Conservation (phyloP, 345 rosid genomes). For the Camelina hispida region DNA sequence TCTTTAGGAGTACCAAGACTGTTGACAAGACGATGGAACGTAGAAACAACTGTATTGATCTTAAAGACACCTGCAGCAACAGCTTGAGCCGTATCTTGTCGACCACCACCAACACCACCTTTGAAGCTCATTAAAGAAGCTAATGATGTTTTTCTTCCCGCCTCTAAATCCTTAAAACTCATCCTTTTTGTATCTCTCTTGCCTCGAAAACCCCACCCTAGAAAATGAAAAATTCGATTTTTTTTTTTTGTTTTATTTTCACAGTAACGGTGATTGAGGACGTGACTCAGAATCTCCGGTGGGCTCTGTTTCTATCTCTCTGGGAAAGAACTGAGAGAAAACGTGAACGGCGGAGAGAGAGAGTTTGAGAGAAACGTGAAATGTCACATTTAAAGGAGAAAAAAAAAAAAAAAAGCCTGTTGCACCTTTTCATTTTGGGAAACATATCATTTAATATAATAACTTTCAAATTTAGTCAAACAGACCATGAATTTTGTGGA, state of each 20-base stretch:
- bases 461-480: too few relatives aligned
- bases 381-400: conserved; percentile 31
- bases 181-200: conserved; percentile 39
- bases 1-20: conserved; percentile 98
- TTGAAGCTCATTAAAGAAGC: conserved; percentile 55
- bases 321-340: conserved; percentile 17
- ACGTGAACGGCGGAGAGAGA: conserved; percentile 38
- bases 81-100: conserved; percentile 80
- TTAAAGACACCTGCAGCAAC: conserved; percentile 93
- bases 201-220: conserved; percentile 35
- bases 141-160: conserved; percentile 59
- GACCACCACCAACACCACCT: conserved; percentile 52
- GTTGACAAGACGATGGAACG: conserved; percentile 89
- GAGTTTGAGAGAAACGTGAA: conserved; percentile 32
- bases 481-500: too few relatives aligned
- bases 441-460: too few relatives aligned
- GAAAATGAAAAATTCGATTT: conserved; percentile 4
- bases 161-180: conserved; percentile 97
- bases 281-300: conserved; percentile 17
- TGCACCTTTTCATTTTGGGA: neutral
- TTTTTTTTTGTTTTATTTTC: neutral
- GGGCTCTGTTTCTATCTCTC: conserved; percentile 12
- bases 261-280: conserved; percentile 14
- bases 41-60: conserved; percentile 87
- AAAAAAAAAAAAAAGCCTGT: conserved; percentile 24